phyloP scores from a whole-genome alignment of 805 yeast genomes.

The Monosporozyma aquatica region DNA sequence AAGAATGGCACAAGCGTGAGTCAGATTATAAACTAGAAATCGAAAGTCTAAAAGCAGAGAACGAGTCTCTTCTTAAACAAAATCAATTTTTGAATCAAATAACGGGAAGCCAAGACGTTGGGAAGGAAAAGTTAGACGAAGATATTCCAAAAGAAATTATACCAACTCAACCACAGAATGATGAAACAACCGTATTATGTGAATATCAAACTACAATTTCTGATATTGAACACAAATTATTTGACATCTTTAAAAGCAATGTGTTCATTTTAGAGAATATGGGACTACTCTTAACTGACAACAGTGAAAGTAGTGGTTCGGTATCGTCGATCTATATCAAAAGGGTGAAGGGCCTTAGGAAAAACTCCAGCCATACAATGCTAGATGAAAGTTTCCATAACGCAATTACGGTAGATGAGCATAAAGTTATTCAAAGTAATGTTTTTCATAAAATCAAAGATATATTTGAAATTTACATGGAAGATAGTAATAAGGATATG shows the following conservation, averaged over 20 bases:
- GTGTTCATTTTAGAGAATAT: slow-evolving; percentile 62
- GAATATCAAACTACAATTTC: background rate
- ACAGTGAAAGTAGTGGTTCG: slow-evolving; percentile 18
- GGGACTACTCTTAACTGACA: slow-evolving; percentile 48
- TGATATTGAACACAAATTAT: slow-evolving; percentile 8
- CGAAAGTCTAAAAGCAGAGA: background rate
- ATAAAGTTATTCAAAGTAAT: slow-evolving; percentile 43
- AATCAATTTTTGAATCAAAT: background rate
- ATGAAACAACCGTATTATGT: background rate
- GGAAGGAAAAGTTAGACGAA: background rate
- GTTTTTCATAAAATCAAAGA: slow-evolving; percentile 26
- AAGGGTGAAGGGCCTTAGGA: slow-evolving; percentile 72
- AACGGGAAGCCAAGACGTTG: background rate
- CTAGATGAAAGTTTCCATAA: slow-evolving; percentile 28
- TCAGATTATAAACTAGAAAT: background rate
- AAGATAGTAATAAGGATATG: slow-evolving; percentile 6
- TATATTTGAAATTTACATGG: slow-evolving; percentile 10
- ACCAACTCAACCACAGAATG: background rate
- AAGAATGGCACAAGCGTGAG: background rate
- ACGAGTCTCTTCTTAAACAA: background rate
- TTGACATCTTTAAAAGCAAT: slow-evolving; percentile 36
- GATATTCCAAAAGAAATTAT: too few species aligned
- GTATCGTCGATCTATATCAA: slow-evolving; percentile 39
- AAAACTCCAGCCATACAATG: slow-evolving; percentile 33
- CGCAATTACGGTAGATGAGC: slow-evolving; percentile 7